Evolutionary conservation across 2,329 filamentous ascomycete genomes (phyloP), one percentile per base, ranked within the genome.

Genomic region (Fusarium caatingaense): DNA sequence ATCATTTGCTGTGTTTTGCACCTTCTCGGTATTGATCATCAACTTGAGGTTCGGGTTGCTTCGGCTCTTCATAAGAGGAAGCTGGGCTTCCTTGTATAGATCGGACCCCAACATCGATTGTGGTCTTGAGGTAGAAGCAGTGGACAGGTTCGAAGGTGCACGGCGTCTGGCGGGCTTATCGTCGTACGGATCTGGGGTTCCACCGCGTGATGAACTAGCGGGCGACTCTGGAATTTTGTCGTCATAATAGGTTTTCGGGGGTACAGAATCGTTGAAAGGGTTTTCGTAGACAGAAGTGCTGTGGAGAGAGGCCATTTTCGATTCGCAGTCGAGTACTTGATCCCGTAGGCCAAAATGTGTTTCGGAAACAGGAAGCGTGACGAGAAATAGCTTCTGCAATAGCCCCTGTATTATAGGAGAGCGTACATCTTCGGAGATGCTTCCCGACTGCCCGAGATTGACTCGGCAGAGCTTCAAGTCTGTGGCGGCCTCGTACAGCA

Each of bases 1-100:
- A 1, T 37, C 30, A 11, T 7, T 5, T 2, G 48, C 10, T 9
- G 28, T 20, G 8, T 4, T n/a, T 13, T 3, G 28, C 0, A 9
- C 5, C 16, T 23, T 34, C 10, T 50, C 47, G 1, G 30, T 34
- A 10, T 23, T 50, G 16, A 50, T 50, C 47, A 23, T 50, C 16
- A 50, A 25, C 5, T 25, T 50, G 0, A 50, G 20, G 20, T 34
- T 34, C 2, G 47, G 28, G 6, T 25, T 50, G 2, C 48, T 51
- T 13, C 32, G 32, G 9, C 48, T 34, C n/a, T 51, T 40, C 5
- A n/a, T 8, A 8, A 40, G 21, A 12, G 48, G 32, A 2, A 40
- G 23, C 4, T 40, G 32, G 0, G 32, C 23, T 3, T 51, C 32
- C 8, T 27, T 51, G 6, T 40, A 51, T 3, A 51, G 18, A 9